Conservation (phyloP, 1,284 basidiomycete genomes). For the Phaffia rhodozyma region DNA sequence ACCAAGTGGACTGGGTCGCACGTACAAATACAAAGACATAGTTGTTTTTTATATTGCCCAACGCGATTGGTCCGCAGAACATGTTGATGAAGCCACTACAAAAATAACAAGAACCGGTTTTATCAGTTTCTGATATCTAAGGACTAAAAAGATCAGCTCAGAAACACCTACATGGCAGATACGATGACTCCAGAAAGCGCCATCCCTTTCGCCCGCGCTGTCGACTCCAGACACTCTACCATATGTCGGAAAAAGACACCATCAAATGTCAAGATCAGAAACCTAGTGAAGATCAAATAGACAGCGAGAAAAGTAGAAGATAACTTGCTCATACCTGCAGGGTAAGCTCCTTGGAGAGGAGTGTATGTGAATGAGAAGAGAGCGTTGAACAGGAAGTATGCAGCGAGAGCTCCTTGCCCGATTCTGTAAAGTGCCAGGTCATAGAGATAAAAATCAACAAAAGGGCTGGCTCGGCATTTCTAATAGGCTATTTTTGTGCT, state of each 20-base stretch:
- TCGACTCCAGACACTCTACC: constrained; percentile 42
- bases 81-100: constrained; percentile 26
- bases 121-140: constrained; percentile 28
- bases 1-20: constrained; percentile 22
- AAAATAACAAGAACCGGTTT: background rate
- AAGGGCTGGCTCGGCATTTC: no score
- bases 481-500: no score
- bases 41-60: constrained; percentile 37
- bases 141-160: constrained; percentile 43
- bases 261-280: no score
- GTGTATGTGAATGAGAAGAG: constrained; percentile 37
- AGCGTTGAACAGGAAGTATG: constrained; percentile 42
- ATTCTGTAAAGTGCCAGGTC: constrained; percentile 17
- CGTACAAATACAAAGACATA: constrained; percentile 20
- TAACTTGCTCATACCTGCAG: constrained; percentile 31
- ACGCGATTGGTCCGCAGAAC: constrained; percentile 34
- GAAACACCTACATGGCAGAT: no score
- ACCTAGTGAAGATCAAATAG: no score
- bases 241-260: no score
- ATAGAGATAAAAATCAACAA: no score
- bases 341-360: constrained; percentile 46
- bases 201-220: constrained; percentile 50
- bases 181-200: constrained; percentile 36
- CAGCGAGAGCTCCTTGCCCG: constrained; percentile 34
- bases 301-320: no score